These are phyloP conservation scores for Erigeron canadensis DNA, from an alignment of 129 eudicot genomes.

Conservation along the genomic window DNA sequence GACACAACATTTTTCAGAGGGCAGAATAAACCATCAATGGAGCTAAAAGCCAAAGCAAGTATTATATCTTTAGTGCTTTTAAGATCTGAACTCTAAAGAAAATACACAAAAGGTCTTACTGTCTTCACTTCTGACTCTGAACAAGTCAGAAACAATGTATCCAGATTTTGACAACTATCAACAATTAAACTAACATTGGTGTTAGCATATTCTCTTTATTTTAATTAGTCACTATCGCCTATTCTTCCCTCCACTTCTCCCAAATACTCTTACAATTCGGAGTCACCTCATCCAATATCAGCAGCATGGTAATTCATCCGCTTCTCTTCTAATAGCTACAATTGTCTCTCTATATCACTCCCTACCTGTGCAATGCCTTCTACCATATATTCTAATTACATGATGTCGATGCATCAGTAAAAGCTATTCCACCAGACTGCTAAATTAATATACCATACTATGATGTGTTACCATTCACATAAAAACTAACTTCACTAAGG, in stretches of 20 bases:
- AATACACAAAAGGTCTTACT: background rate
- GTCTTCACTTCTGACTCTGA: background rate
- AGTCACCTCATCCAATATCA: background rate
- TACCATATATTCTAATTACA: slow-evolving; percentile 4
- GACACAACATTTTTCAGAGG: background rate
- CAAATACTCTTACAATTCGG: background rate
- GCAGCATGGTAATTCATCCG: background rate
- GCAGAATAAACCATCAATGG: background rate
- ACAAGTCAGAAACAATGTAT: background rate
- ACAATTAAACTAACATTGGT: background rate
- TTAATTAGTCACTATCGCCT: background rate
- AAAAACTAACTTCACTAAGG: background rate
- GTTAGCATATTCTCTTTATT: background rate
- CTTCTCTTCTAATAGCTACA: background rate
- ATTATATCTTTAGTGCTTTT: background rate
- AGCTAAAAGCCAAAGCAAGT: background rate
- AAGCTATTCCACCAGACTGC: background rate
- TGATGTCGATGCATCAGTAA: background rate
- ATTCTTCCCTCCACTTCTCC: background rate
- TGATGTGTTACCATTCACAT: background rate
- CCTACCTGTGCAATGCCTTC: background rate
- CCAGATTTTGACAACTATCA: slow-evolving; percentile 8
- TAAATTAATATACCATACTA: background rate
- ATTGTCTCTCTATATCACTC: background rate
- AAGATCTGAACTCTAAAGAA: background rate